phyloP scores from a whole-genome alignment of 1,284 basidiomycete species.

The Ustilago bromivora region DNA sequence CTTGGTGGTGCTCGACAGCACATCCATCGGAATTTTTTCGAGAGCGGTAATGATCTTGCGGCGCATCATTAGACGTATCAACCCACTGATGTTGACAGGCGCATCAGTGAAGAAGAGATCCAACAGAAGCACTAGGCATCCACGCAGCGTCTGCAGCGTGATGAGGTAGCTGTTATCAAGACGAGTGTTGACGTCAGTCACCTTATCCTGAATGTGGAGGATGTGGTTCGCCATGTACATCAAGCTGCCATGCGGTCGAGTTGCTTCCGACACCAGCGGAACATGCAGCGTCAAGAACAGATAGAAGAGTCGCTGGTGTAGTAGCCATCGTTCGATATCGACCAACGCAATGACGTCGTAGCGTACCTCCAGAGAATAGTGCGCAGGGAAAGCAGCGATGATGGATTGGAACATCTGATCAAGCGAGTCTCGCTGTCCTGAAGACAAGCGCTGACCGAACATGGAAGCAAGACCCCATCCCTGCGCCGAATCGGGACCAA shows the following conservation, averaged over 20 bases:
- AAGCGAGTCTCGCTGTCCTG: slow-evolving; percentile 30
- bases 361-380: slow-evolving; percentile 42
- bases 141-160: slow-evolving; percentile 38
- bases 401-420: slow-evolving; percentile 40
- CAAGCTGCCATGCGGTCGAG: slow-evolving; percentile 35
- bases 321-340: slow-evolving; percentile 44
- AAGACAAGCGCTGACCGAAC: slow-evolving; percentile 34
- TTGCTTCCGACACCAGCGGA: slow-evolving; percentile 38
- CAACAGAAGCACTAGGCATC: slow-evolving; percentile 35
- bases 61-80: slow-evolving; percentile 41
- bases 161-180: slow-evolving; percentile 30
- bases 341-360: slow-evolving; percentile 28
- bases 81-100: slow-evolving; percentile 21
- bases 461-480: slow-evolving; percentile 37
- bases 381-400: slow-evolving; percentile 34
- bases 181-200: slow-evolving; percentile 19
- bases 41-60: slow-evolving; percentile 35
- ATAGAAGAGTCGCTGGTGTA: slow-evolving; percentile 42
- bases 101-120: slow-evolving; percentile 38
- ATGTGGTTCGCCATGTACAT: slow-evolving; percentile 48
- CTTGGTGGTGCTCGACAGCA: slow-evolving; percentile 35
- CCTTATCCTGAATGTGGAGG: slow-evolving; percentile 47
- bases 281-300: slow-evolving; percentile 42
- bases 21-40: slow-evolving; percentile 33
- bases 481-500: slow-evolving; percentile 15